Evolutionary conservation across 2,329 filamentous ascomycete species (phyloP).

Genomic region (Graphilbum ipis-grandicollis): DNA sequence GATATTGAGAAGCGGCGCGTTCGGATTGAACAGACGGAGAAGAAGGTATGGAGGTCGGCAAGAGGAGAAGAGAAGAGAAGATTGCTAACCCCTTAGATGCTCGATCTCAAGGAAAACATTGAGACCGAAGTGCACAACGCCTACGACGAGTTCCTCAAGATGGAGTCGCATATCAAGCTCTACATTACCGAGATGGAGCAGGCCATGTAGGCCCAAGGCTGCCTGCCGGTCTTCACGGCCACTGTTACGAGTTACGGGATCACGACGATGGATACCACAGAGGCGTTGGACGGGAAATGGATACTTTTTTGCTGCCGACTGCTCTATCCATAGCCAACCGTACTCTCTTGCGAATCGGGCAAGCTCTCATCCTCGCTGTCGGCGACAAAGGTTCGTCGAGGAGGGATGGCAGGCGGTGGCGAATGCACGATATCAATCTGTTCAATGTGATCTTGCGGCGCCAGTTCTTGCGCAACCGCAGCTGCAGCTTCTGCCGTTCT

Average conservation of each 20-base stretch:
- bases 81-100: slow-evolving; percentile 48
- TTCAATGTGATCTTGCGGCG: no score
- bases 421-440: no score
- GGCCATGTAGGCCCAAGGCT: slow-evolving; percentile 45
- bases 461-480: no score
- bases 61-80: background rate
- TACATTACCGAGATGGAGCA: slow-evolving; percentile 99
- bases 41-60: slow-evolving; percentile 71
- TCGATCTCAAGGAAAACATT: slow-evolving; percentile 92
- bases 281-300: no score
- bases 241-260: no score
- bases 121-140: slow-evolving; percentile 84
- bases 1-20: slow-evolving; percentile 86
- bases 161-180: slow-evolving; percentile 91
- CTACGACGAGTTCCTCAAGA: slow-evolving; percentile 89
- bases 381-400: slow-evolving; percentile 2
- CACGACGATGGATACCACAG: no score
- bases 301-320: background rate
- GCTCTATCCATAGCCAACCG: background rate
- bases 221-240: no score
- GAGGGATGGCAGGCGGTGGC: no score
- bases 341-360: background rate
- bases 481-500: no score
- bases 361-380: slow-evolving; percentile 7
- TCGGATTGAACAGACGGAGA: slow-evolving; percentile 95